Evolutionary conservation across 1,139 yeast genomes (phyloP).

Genomic region (Ogataea hybrid): DNA sequence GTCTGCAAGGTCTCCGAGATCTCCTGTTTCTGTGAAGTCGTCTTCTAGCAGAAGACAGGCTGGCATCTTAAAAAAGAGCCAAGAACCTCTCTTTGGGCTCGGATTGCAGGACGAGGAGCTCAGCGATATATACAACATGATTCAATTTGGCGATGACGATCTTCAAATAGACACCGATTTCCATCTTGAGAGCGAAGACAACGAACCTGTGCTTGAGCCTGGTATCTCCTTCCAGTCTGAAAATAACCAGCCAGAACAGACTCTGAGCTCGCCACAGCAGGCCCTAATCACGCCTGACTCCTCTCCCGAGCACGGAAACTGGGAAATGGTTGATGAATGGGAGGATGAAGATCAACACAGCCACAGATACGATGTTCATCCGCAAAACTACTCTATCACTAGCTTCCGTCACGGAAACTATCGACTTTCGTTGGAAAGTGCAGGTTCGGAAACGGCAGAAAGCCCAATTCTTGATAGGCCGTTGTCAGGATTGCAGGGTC

Average conservation of each 20-base stretch:
- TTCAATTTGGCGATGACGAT: slow-evolving; percentile 51
- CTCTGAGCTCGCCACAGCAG: background rate
- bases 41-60: slow-evolving; percentile 15
- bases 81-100: slow-evolving; percentile 1
- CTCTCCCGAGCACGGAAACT: slow-evolving; percentile 1
- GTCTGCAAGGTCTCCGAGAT: slow-evolving; percentile 11
- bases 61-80: slow-evolving; percentile 20
- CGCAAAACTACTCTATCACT: background rate
- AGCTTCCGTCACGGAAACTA: background rate
- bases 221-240: slow-evolving; percentile 1
- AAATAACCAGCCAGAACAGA: background rate
- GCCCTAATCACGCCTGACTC: background rate
- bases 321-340: slow-evolving; percentile 3
- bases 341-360: slow-evolving; percentile 1
- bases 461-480: slow-evolving; percentile 39
- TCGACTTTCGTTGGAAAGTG: slow-evolving; percentile 5
- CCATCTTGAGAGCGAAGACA: slow-evolving; percentile 10
- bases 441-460: background rate
- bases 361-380: background rate
- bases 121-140: slow-evolving; percentile 63
- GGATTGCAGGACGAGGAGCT: slow-evolving; percentile 33
- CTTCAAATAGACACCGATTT: slow-evolving; percentile 27
- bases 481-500: slow-evolving; percentile 57
- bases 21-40: slow-evolving; percentile 13
- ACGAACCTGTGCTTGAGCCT: slow-evolving; percentile 3